Base-by-base conservation (phyloP, 257 asterid species). In the Nicotiana sylvestris region DNA sequence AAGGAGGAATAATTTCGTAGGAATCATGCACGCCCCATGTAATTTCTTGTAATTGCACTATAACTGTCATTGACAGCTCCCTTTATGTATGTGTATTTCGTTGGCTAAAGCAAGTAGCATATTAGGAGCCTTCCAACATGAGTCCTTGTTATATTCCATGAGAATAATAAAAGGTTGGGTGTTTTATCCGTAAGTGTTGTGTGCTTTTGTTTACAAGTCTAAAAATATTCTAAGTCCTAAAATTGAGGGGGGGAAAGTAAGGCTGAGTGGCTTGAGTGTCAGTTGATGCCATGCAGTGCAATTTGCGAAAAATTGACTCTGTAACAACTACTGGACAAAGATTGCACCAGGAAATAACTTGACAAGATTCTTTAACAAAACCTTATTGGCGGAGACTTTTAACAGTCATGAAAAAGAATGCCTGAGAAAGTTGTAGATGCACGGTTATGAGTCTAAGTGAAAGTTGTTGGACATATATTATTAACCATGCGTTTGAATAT, bases 251-350 rank as follows among this genome's bases (percentile, higher is more conserved):
- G 86, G 77, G 83, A 1, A 93, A 82, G 66, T 61, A 12, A 65
- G 92, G 92, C 55, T 55, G 83, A 61, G 92, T 33, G 76, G 90
- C 86, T 43, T 15, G 57, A 10, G 2, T 37, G 56, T 35, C 39
- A 35, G 39, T 5, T 35, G 43, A 15, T 39, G 77, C 25, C 0
- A 17, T 37, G 32, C 18, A 37, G 17, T 69, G 18, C 25, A 35
- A 55, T 17, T 69, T 10, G 77, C 18, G 9, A 69, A 69, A 68
- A 37, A 9, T 70, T 11, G 33, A 12, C 29, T 32, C 35, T 21
- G 2, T 32, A 32, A 32, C 33, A 32, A 32, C 33, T 32, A 32
- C 33, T 32, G 3, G 33, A 32, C 33, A 32, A 32, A 32, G 33
- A 32, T 32, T 32, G 33, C 2, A 32, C 33, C 3, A 32, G 33